Base-by-base conservation (phyloP, 305 asterid species). In the Rubia tinctorum region DNA sequence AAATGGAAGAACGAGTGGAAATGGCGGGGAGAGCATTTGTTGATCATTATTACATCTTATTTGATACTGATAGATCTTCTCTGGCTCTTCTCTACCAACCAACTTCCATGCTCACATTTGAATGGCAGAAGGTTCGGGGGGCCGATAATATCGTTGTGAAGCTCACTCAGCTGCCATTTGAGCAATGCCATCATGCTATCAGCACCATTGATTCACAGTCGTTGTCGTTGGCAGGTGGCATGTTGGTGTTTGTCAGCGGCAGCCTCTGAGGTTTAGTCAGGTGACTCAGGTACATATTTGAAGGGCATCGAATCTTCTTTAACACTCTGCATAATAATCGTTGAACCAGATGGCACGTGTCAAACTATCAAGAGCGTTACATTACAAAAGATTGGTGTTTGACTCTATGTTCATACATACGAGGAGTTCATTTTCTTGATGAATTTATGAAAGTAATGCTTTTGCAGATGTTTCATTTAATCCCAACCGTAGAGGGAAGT, bases 191-290 rank as follows among this genome's bases (percentile, higher is more conserved):
- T 9, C 89, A 82, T 70, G 76, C 59, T 2, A 82, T 87, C 59
- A 85, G 88, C 85, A 84, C 90, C 59, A 73, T 82, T 23, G 89
- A 87, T 82, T 79, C 82, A 63, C 90, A 84, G 68, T 85, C 83
- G 20, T 82, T 87, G 0, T 73, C 80, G 6, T 47, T 71, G 15
- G 64, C 55, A 0, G 88, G 90, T 15, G 87, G 90, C 59, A 20
- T 88, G 62, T 42, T 87, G 47, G 79, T 87, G 37, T 87, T 85
- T 7, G 86, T 85, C 11, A 84, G 88, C 47, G 92, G 90, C 44
- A 78, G 86, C 79, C 90, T 44, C 78, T 86, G 76, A 86, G 90
- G 79, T 88, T 87, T 77, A 88, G 90, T 80, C 87, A 86, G 88
- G 88, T 87, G 30, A 88, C 88, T 80, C 87, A 86, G 86, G 90